Conservation (phyloP, 176 grass and related monocot species). For the Eleusine indica region DNA sequence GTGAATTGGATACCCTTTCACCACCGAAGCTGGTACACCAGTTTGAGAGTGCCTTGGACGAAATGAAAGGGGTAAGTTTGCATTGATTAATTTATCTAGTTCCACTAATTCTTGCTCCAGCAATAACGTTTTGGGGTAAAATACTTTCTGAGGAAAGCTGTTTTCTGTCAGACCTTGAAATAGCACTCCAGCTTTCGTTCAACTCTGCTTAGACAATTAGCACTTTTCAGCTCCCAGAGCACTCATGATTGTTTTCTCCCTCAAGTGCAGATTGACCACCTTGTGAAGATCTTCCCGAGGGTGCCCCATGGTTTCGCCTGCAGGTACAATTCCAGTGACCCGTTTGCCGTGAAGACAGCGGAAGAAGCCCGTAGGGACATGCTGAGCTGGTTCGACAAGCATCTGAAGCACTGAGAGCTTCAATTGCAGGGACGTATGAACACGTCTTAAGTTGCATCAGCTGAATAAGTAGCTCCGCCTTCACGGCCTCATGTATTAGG, state of each 20-base stretch:
- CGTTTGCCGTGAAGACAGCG: conserved; percentile 46
- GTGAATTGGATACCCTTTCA: conserved; percentile 38
- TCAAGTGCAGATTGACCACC: conserved; percentile 48
- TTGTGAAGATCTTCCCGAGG: conserved; percentile 59
- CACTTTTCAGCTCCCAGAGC: not conserved
- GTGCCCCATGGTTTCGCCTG: conserved; percentile 52
- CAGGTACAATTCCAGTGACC: conserved; percentile 46
- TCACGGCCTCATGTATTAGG: not conserved
- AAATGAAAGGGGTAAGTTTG: conserved; percentile 39
- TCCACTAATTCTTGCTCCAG: not conserved
- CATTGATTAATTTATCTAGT: not conserved
- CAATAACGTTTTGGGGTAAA: no score
- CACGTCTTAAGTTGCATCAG: not conserved
- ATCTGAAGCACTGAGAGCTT: conserved; percentile 36
- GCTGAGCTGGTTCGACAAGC: conserved; percentile 54
- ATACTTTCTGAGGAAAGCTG: no score
- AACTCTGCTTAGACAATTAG: not conserved
- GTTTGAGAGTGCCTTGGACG: conserved; percentile 46
- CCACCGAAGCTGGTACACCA: conserved; percentile 52
- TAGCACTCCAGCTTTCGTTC: not conserved
- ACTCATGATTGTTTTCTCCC: not conserved
- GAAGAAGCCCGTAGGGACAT: conserved; percentile 53
- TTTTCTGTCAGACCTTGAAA: not conserved
- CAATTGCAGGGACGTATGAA: not conserved
- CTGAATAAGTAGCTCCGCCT: not conserved